phyloP scores from a whole-genome alignment of 2,329 filamentous ascomycete genomes.

The Cercospora sp. region DNA sequence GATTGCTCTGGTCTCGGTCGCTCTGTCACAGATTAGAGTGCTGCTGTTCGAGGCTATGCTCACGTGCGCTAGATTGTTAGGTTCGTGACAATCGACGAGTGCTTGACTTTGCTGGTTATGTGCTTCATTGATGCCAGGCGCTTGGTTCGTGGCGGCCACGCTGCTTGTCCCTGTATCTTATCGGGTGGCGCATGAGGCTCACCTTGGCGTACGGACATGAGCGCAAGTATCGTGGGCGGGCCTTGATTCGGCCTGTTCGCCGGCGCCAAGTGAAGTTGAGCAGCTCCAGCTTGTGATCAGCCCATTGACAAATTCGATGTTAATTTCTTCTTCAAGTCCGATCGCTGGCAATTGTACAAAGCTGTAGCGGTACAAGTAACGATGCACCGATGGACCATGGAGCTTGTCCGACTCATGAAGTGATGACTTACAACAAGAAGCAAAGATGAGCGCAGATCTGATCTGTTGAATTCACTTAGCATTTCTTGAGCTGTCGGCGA shows the following conservation, averaged over 20 bases:
- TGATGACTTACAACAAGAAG: background rate
- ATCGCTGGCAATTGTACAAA: background rate
- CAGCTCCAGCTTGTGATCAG: background rate
- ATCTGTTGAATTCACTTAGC: background rate
- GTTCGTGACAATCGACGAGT: background rate
- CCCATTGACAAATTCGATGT: background rate
- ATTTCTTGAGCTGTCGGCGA: background rate
- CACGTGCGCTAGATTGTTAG: background rate
- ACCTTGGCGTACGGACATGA: constrained; percentile 1
- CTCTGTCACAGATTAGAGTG: background rate
- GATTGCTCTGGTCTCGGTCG: background rate
- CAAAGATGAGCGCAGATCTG: background rate
- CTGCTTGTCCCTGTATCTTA: background rate
- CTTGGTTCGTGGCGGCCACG: background rate
- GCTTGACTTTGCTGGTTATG: background rate
- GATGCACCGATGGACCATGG: background rate
- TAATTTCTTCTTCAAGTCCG: background rate
- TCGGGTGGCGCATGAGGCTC: constrained; percentile 1
- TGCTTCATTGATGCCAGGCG: background rate
- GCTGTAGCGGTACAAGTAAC: background rate
- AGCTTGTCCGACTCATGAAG: background rate
- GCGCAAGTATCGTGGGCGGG: background rate
- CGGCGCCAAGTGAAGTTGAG: background rate
- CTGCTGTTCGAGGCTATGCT: background rate
- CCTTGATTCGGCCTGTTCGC: background rate